phyloP scores from a whole-genome alignment of 2,329 filamentous ascomycete genomes.

The Epichloe elymi region DNA sequence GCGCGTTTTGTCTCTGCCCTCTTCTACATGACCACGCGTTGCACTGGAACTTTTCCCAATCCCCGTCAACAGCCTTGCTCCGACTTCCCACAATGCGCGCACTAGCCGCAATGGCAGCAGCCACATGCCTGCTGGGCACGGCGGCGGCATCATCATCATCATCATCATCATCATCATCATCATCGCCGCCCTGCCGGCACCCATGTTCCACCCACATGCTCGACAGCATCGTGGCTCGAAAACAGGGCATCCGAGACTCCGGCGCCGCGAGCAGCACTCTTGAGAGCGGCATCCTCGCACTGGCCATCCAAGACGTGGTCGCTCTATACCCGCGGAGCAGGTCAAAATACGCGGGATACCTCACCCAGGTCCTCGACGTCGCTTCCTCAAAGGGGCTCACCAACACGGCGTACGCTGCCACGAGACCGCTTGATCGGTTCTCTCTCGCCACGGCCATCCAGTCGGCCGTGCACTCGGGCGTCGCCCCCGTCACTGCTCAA shows the following conservation, averaged over 20 bases:
- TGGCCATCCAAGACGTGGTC: constrained; percentile 9
- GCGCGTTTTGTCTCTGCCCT: too few species aligned
- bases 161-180: too few species aligned
- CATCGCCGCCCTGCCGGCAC: background rate
- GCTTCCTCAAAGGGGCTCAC: constrained; percentile 5
- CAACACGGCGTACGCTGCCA: constrained; percentile 7
- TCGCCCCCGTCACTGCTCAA: constrained; percentile 2
- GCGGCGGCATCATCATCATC: background rate
- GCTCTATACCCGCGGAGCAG: constrained; percentile 7
- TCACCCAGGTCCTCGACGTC: constrained; percentile 8
- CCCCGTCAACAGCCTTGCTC: too few species aligned
- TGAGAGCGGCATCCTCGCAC: constrained; percentile 12
- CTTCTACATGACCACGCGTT: too few species aligned
- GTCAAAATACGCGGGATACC: constrained; percentile 5
- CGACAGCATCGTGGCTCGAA: constrained; percentile 12
- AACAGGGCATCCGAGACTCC: constrained; percentile 11
- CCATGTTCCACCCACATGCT: constrained; percentile 8
- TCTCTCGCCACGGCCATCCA: constrained; percentile 10
- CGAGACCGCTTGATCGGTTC: constrained; percentile 13
- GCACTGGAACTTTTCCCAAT: too few species aligned
- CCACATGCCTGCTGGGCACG: background rate
- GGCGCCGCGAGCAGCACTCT: constrained; percentile 11
- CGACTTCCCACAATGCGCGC: background rate
- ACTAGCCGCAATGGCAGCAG: background rate
- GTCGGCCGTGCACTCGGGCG: constrained; percentile 1